phyloP scores from a whole-genome alignment of 805 yeast species.

The Phaffomyces antillensis region DNA sequence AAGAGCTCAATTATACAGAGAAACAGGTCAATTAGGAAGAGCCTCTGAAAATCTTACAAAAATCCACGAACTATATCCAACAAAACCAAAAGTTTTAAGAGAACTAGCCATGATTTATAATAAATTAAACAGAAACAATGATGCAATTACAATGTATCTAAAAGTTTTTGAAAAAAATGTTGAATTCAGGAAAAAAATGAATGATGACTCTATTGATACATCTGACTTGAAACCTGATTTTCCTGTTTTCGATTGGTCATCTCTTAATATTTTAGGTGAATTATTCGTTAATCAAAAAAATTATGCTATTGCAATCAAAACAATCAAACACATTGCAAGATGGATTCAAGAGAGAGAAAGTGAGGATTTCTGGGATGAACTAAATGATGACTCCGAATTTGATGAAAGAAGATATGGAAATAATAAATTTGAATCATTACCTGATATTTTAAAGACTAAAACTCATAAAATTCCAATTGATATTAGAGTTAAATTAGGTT shows the following conservation, averaged over 20 bases:
- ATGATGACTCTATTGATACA: neutral
- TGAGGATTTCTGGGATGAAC: slow-evolving; percentile 39
- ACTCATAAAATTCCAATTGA: slow-evolving; percentile 67
- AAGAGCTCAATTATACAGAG: slow-evolving; percentile 60
- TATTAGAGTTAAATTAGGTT: slow-evolving; percentile 74
- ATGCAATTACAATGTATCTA: slow-evolving; percentile 67
- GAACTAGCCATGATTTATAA: slow-evolving; percentile 50
- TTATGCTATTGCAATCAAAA: slow-evolving; percentile 54
- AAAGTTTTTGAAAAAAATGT: slow-evolving; percentile 57
- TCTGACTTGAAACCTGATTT: slow-evolving; percentile 17
- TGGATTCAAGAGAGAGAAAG: slow-evolving; percentile 70
- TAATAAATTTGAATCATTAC: slow-evolving; percentile 34
- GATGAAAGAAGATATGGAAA: slow-evolving; percentile 59
- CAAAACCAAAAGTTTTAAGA: slow-evolving; percentile 50
- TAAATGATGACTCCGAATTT: slow-evolving; percentile 70
- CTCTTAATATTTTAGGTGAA: slow-evolving; percentile 77
- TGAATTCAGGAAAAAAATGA: slow-evolving; percentile 27
- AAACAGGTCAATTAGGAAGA: slow-evolving; percentile 57
- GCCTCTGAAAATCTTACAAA: slow-evolving; percentile 70
- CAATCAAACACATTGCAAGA: slow-evolving; percentile 65
- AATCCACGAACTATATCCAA: slow-evolving; percentile 49
- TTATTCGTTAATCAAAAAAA: slow-evolving; percentile 64
- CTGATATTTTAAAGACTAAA: slow-evolving; percentile 30
- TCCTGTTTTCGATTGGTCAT: slow-evolving; percentile 78
- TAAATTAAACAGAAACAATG: slow-evolving; percentile 51